Percentiles rank a stretch among this genome's conserved stretches.
Evolutionary conservation across 345 rosid species (phyloP).

Genomic region (Moricandia arvensis): DNA sequence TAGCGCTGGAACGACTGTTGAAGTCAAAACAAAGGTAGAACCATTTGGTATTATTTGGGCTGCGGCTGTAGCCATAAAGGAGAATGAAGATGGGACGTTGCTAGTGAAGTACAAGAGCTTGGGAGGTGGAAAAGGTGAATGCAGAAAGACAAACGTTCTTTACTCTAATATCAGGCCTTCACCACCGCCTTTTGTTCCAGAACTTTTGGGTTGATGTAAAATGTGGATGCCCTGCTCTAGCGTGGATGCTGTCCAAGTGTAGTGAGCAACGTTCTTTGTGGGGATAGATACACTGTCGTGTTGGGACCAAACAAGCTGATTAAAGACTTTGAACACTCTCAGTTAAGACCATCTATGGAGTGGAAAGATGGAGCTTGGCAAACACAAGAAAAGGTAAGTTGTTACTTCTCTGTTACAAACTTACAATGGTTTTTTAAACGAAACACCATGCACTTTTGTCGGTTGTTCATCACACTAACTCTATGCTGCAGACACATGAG

Average conservation of each 20-base stretch:
- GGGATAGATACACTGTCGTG: conserved; percentile 45
- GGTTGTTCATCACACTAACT: conserved; percentile 8
- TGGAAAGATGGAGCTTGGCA: conserved; percentile 61
- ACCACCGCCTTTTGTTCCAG: conserved; percentile 41
- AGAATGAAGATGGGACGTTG: conserved; percentile 41
- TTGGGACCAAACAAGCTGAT: conserved; percentile 46
- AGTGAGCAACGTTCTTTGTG: conserved; percentile 48
- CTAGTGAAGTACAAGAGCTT: conserved; percentile 41
- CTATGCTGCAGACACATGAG: conserved; percentile 14
- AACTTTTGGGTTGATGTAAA: conserved; percentile 48
- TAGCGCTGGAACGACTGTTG: conserved; percentile 51
- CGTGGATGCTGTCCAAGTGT: conserved; percentile 59
- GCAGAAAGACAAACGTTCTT: not conserved
- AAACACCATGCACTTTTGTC: not conserved
- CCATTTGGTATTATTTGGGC: conserved; percentile 48
- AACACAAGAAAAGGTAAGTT: conserved; percentile 44
- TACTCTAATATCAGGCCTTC: conserved; percentile 43
- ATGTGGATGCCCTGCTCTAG: conserved; percentile 44
- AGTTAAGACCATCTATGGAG: conserved; percentile 55
- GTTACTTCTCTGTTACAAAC: conserved; percentile 7
- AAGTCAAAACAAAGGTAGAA: conserved; percentile 40
- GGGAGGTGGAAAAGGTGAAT: conserved; percentile 30
- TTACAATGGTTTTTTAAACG: too few relatives aligned
- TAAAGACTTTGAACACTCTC: conserved; percentile 33
- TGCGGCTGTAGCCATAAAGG: conserved; percentile 58